Conservation (phyloP, 805 yeast species). For the Ogataea methanolica region DNA sequence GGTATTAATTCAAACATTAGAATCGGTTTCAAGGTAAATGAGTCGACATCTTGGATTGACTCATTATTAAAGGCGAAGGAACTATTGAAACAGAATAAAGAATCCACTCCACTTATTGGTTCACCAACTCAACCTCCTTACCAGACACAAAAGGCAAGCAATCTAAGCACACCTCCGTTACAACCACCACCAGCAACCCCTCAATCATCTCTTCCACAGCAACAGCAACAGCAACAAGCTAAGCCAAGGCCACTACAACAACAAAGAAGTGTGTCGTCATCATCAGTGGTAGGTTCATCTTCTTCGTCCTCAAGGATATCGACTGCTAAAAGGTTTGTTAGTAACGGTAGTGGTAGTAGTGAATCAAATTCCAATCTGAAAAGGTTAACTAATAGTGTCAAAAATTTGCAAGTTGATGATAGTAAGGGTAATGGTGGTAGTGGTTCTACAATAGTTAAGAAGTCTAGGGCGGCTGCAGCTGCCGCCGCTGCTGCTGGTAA, state of each 20-base stretch:
- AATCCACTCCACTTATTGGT: not conserved
- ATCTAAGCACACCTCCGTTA: conserved; percentile 1
- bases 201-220: not conserved
- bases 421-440: not conserved
- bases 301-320: not conserved
- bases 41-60: conserved; percentile 60
- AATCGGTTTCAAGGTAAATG: conserved; percentile 40
- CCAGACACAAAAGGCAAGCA: not conserved
- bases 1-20: conserved; percentile 30
- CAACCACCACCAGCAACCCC: conserved; percentile 1
- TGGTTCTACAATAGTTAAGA: not conserved
- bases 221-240: not conserved
- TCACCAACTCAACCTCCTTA: no score
- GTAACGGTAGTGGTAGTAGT: not conserved
- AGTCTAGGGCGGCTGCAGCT: conserved; percentile 16
- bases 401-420: conserved; percentile 1
- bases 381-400: not conserved
- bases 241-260: not conserved
- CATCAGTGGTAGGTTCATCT: not conserved
- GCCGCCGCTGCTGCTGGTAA: conserved; percentile 19
- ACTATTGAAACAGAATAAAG: conserved; percentile 34
- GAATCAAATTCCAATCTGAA: not conserved
- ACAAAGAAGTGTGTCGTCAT: not conserved
- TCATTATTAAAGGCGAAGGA: conserved; percentile 64
- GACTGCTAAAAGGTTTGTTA: not conserved